Percentiles rank a stretch among this genome's conserved stretches.
Conservation (phyloP, 805 yeast species). For the Candida piceae region DNA sequence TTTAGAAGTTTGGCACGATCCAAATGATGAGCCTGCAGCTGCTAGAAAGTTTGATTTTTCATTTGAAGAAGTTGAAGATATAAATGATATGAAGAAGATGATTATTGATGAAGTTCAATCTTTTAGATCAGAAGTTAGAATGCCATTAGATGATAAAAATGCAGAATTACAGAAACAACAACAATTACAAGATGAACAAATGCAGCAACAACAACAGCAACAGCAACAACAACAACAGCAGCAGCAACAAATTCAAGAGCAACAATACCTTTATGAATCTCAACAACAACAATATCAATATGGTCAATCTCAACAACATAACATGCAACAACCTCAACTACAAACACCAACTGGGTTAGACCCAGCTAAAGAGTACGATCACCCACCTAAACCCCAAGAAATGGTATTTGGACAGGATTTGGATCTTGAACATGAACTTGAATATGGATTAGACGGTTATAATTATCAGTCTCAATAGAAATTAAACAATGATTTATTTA, state of each 20-base stretch:
- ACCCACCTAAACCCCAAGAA: slow-evolving; percentile 64
- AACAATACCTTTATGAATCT: slow-evolving; percentile 10
- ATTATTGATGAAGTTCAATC: slow-evolving; percentile 73
- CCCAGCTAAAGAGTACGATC: slow-evolving; percentile 36
- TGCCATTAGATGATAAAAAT: slow-evolving; percentile 55
- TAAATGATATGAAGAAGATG: slow-evolving; percentile 68
- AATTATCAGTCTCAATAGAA: slow-evolving; percentile 8
- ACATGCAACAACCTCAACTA: slow-evolving; percentile 28
- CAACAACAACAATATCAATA: slow-evolving; percentile 19
- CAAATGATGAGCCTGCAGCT: slow-evolving; percentile 85
- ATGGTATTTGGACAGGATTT: slow-evolving; percentile 29
- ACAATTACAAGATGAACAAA: slow-evolving; percentile 15
- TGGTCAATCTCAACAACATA: slow-evolving; percentile 15
- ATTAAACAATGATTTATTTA: not conserved
- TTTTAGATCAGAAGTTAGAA: slow-evolving; percentile 77
- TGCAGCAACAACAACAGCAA: slow-evolving; percentile 18
- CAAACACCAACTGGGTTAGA: slow-evolving; percentile 41
- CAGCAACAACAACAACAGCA: slow-evolving; percentile 11
- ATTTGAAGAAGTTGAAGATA: slow-evolving; percentile 80
- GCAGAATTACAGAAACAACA: slow-evolving; percentile 25
- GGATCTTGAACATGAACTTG: slow-evolving; percentile 61
- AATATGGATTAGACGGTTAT: slow-evolving; percentile 60
- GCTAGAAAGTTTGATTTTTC: slow-evolving; percentile 77
- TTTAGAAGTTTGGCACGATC: slow-evolving; percentile 85
- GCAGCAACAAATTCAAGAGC: slow-evolving; percentile 13